Percentiles rank a stretch among this genome's conserved stretches.
Conservation (phyloP, 2,329 filamentous ascomycete genomes). For the Alternaria ventricosa region DNA sequence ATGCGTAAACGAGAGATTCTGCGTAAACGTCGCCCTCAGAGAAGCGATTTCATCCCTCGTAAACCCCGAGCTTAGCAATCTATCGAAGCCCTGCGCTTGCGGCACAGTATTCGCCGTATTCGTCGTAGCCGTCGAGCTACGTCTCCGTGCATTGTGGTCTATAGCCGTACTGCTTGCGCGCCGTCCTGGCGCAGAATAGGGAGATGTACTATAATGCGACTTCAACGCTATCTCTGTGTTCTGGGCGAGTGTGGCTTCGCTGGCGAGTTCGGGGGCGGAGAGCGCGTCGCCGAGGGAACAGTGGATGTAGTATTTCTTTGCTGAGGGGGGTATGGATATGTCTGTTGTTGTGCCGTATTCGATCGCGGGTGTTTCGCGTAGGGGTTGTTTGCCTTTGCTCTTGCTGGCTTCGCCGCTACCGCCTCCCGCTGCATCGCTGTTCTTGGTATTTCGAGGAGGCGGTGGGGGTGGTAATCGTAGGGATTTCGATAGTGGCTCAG, state of each 20-base stretch:
- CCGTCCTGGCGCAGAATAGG: slow-evolving; percentile 19
- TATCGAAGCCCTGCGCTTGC: slow-evolving; percentile 86
- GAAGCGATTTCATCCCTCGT: slow-evolving; percentile 81
- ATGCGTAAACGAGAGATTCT: slow-evolving; percentile 80
- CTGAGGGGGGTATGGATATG: slow-evolving; percentile 29
- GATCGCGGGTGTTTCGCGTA: slow-evolving; percentile 54
- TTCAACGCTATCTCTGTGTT: slow-evolving; percentile 50
- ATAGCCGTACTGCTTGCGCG: slow-evolving; percentile 19
- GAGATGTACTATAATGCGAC: slow-evolving; percentile 23
- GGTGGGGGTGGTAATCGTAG: slow-evolving; percentile 69
- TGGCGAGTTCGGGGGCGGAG: slow-evolving; percentile 69
- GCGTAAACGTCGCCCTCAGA: slow-evolving; percentile 85
- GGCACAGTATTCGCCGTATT: slow-evolving; percentile 65
- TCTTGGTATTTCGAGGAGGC: slow-evolving; percentile 44
- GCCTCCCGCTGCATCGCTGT: slow-evolving; percentile 22
- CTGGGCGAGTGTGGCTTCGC: slow-evolving; percentile 62
- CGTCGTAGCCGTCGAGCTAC: slow-evolving; percentile 29
- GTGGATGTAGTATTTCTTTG: slow-evolving; percentile 80
- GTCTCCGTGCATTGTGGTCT: slow-evolving; percentile 16
- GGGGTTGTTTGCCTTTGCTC: slow-evolving; percentile 71
- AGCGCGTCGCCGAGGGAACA: slow-evolving; percentile 87
- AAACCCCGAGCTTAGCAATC: slow-evolving; percentile 82
- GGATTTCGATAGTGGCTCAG: slow-evolving; percentile 69
- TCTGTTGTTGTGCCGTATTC: slow-evolving; percentile 25
- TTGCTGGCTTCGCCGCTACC: slow-evolving; percentile 39